Evolutionary conservation across 2,329 filamentous ascomycete species (phyloP).

Genomic region (Trichoderma polysporum): DNA sequence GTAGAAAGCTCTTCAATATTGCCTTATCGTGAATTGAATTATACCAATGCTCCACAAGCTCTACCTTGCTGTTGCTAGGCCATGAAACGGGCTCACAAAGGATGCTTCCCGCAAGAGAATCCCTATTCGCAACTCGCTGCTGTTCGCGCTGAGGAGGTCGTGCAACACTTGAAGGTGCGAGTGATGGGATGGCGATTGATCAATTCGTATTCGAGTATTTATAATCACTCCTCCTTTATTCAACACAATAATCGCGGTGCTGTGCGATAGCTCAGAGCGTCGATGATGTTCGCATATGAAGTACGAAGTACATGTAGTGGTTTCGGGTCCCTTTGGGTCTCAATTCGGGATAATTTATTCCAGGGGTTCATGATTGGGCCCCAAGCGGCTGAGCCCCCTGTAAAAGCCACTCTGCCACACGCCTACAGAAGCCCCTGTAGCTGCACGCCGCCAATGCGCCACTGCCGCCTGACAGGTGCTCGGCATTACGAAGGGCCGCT

Average conservation of each 20-base stretch:
- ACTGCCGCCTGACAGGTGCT: conserved; percentile 21
- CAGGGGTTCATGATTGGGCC: neutral
- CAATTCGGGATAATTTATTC: conserved; percentile 1
- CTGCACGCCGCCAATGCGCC: conserved; percentile 7
- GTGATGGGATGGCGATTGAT: neutral
- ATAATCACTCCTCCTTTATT: neutral
- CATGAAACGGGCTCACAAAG: neutral
- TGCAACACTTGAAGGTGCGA: neutral
- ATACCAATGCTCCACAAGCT: neutral
- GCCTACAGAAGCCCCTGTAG: conserved; percentile 6
- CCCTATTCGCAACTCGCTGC: neutral
- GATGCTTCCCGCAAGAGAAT: neutral
- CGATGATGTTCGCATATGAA: neutral
- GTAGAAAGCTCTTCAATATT: neutral
- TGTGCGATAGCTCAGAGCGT: neutral
- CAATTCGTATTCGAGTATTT: conserved; percentile 1
- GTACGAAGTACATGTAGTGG: neutral
- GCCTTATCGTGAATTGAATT: neutral
- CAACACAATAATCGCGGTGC: neutral
- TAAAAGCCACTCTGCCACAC: conserved; percentile 11
- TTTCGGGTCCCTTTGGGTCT: conserved; percentile 9
- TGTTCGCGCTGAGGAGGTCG: neutral
- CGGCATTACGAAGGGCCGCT: neutral
- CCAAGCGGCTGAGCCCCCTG: neutral
- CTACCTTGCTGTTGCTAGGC: neutral